Conservation (phyloP, 495 filamentous ascomycete genomes). For the Durotheca rogersii region DNA sequence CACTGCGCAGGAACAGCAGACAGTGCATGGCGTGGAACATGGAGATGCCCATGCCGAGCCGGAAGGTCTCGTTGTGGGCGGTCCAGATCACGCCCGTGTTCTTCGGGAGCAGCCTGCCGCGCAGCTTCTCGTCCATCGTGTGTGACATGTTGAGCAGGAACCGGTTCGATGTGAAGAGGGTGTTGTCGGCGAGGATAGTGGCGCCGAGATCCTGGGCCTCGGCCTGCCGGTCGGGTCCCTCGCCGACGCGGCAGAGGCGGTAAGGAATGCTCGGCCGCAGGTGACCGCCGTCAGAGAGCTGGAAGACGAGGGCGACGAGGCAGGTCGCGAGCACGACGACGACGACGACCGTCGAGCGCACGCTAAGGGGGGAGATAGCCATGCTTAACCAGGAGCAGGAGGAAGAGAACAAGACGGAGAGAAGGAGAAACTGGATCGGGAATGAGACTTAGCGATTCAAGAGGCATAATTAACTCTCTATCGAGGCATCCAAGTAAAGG, state of each 20-base stretch:
- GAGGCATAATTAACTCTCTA: too few relatives aligned
- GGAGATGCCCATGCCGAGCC: neutral
- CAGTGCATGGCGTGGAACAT: slow-evolving; percentile 1
- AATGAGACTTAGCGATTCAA: too few relatives aligned
- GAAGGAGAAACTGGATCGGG: too few relatives aligned
- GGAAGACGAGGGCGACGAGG: slow-evolving; percentile 1
- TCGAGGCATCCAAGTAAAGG: too few relatives aligned
- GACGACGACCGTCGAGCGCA: neutral
- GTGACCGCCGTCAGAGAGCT: neutral
- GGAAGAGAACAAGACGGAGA: too few relatives aligned
- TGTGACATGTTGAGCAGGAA: slow-evolving; percentile 1
- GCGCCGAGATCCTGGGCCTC: neutral
- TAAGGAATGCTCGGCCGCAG: neutral
- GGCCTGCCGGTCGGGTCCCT: neutral
- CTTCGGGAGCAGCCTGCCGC: neutral
- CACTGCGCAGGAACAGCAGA: neutral
- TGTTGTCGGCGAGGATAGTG: neutral
- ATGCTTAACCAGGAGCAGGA: too few relatives aligned
- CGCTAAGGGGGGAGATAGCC: neutral
- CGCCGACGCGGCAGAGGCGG: neutral
- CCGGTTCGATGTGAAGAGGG: neutral
- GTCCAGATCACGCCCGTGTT: neutral
- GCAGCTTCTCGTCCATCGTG: neutral
- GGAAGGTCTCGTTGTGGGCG: neutral
- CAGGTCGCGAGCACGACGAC: neutral